Conservation (phyloP, 176 grass and related monocot genomes). For the Triticum aestivum region DNA sequence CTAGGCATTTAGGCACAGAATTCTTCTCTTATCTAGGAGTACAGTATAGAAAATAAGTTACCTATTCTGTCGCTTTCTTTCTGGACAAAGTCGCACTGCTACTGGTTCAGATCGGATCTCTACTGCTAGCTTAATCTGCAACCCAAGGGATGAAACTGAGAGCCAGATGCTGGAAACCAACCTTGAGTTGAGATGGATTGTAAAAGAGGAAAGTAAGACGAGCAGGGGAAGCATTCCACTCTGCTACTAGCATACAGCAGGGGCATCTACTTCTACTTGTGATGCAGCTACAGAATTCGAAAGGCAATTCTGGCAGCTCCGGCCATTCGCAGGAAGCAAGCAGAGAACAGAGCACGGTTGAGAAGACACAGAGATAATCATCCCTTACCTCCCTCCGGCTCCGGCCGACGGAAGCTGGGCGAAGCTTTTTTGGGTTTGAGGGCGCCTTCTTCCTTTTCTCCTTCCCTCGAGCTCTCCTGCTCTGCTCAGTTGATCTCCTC, state of each 20-base stretch:
- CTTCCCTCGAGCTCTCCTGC: neutral
- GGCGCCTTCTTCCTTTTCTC: neutral
- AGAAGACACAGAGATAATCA: neutral
- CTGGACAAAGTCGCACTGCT: neutral
- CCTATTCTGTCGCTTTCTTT: neutral
- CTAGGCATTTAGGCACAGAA: neutral
- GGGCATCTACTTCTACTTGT: neutral
- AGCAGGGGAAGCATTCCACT: neutral
- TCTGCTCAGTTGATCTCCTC: neutral
- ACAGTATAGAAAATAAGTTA: neutral
- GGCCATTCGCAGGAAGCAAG: neutral
- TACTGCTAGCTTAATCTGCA: neutral
- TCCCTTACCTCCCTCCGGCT: neutral
- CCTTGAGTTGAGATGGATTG: neutral
- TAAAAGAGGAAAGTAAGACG: neutral
- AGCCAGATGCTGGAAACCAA: neutral
- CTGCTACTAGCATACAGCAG: neutral
- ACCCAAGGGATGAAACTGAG: neutral
- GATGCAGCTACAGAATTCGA: neutral
- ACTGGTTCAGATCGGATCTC: conserved; percentile 18
- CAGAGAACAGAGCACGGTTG: neutral
- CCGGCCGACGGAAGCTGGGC: neutral
- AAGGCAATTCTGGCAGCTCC: neutral
- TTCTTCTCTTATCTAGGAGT: neutral
- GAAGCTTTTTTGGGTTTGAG: neutral